Conservation (phyloP, 768 basidiomycete genomes). For the Termitomyces sp. region DNA sequence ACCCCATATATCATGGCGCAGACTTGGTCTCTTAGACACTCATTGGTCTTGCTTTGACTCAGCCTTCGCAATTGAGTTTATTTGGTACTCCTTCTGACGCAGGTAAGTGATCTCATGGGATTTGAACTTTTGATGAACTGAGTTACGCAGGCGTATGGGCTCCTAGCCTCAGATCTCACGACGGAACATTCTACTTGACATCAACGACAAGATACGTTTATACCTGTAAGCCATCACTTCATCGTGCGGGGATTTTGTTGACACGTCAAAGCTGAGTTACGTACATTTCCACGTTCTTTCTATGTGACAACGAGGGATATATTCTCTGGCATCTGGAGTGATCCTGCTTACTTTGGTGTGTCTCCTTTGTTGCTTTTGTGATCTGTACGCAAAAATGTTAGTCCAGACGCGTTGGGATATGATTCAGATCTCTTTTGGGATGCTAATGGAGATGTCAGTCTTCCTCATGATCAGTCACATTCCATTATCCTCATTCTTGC, state of each 20-base stretch:
- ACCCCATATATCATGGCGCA: conserved; percentile 36
- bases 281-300: conserved; percentile 34
- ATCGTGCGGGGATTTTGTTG: background rate
- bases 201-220: conserved; percentile 35
- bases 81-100: conserved; percentile 34
- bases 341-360: conserved; percentile 33
- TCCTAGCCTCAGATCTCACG: conserved; percentile 28
- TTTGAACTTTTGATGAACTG: background rate
- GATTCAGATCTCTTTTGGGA: conserved; percentile 38
- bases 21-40: conserved; percentile 29
- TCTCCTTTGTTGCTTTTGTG: background rate
- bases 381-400: background rate
- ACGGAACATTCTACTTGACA: conserved; percentile 27
- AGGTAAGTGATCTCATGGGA: conserved; percentile 14
- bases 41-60: conserved; percentile 31
- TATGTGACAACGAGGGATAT: conserved; percentile 32
- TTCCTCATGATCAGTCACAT: background rate
- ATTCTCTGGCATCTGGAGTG: conserved; percentile 34
- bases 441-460: conserved; percentile 26
- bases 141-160: conserved; percentile 27
- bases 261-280: conserved; percentile 23
- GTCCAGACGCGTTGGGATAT: conserved; percentile 29
- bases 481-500: background rate
- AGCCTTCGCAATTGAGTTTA: conserved; percentile 28
- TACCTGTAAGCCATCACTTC: conserved; percentile 19